Evolutionary conservation across 768 basidiomycete genomes (phyloP), one percentile per base, ranked within the genome.

Genomic region (Collybia mongolica): DNA sequence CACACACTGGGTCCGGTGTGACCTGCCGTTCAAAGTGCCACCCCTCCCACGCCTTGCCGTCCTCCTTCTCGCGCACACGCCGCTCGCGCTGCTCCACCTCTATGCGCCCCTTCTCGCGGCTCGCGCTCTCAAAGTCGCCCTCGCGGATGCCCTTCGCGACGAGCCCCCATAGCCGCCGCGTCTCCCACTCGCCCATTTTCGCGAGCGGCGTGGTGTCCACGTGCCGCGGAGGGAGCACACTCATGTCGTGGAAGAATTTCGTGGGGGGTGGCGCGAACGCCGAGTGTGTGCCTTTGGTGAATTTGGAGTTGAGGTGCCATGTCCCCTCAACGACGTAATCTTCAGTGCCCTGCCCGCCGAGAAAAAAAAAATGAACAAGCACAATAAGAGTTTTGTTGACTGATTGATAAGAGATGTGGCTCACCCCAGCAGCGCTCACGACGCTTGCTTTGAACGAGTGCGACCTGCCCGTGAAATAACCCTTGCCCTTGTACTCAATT

Each of bases 401-500:
- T 41, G 49, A 22, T 29, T 46, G 15, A 2, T 22, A 5, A 8
- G n/a, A 18, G 41, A 18, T n/a, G 37, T 39, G 11, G 14, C 32
- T 32, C 14, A 32, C 32, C 11, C 32, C 32, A 14, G 3, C 14
- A 14, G 32, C 32, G 11, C 32, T 3, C 11, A 9, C 14, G n/a
- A 93, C 65, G 1, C 76, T 76, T 8, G 96, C 93, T 67, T 93
- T 95, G 82, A 94, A 97, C 2, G 84, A 75, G 72, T 99, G 96
- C 3, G 91, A 83, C 66, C 93, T 95, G 48, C 96, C 95, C 29
- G 84, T 82, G 65, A 98, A 92, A 72, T 95, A 98, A 22, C 95
- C 96, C 63, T 92, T 93, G 67, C 95, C 96, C 64, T 93, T 93
- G 78, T 96, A 98, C 57, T 96, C 92, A 66, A 98, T 86, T 65